phyloP scores from a whole-genome alignment of 306 rosid species.

The Crotalaria pallida region DNA sequence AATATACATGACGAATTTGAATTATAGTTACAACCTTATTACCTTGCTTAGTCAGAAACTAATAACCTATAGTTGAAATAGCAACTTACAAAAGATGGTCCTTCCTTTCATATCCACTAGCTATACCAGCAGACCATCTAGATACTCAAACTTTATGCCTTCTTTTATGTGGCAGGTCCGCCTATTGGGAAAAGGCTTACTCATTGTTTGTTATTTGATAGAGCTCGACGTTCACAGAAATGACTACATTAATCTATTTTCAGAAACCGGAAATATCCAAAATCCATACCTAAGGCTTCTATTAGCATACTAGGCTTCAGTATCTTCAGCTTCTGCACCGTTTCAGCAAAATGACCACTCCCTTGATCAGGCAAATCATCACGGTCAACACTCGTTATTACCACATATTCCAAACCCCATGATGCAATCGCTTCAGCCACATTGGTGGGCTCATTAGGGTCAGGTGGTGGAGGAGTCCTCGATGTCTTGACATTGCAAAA shows the following conservation, averaged over 20 bases:
- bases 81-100: background rate
- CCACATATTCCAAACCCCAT: slow-evolving; percentile 99
- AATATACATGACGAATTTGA: background rate
- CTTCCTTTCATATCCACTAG: slow-evolving; percentile 5
- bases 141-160: background rate
- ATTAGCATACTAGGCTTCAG: slow-evolving; percentile 89
- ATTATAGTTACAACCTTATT: background rate
- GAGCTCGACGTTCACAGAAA: background rate
- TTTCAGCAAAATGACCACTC: slow-evolving; percentile 91
- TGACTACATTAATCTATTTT: slow-evolving; percentile 4
- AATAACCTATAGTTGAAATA: background rate
- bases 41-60: background rate
- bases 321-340: slow-evolving; percentile 78
- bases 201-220: background rate
- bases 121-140: background rate
- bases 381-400: slow-evolving; percentile 95
- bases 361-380: slow-evolving; percentile 98
- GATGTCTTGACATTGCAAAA: slow-evolving; percentile 98
- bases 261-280: background rate
- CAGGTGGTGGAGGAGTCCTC: slow-evolving; percentile 92
- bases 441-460: slow-evolving; percentile 87
- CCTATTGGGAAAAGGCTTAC: background rate
- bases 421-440: slow-evolving; percentile 99
- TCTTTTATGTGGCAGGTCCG: background rate
- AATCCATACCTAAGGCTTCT: slow-evolving; percentile 77